Conservation (phyloP, 306 rosid species). For the Argentina anserina region DNA sequence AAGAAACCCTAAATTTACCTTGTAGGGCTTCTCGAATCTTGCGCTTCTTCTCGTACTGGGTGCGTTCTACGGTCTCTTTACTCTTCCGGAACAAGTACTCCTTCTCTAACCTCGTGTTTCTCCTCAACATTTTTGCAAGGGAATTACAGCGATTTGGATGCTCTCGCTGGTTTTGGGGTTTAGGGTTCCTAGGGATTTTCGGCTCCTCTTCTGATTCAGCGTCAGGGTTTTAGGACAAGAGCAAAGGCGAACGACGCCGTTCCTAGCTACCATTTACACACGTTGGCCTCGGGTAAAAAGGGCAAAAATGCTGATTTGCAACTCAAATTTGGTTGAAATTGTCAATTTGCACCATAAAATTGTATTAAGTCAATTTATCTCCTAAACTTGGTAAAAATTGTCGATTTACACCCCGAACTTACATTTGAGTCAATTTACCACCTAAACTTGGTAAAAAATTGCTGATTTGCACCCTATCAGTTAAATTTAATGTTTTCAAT, state of each 20-base stretch:
- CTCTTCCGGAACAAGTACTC: constrained; percentile 83
- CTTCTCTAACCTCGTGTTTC: constrained; percentile 59
- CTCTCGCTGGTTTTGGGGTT: background rate
- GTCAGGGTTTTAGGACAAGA: background rate
- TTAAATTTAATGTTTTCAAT: no score
- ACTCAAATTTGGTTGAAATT: no score
- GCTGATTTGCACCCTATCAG: no score
- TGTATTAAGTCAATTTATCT: no score
- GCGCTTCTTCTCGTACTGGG: constrained; percentile 81
- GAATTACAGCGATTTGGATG: background rate
- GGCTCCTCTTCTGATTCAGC: background rate
- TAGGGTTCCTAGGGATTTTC: no score
- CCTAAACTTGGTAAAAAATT: no score
- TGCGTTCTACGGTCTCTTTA: constrained; percentile 74
- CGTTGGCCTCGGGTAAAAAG: no score
- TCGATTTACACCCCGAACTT: no score
- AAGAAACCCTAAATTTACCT: constrained; percentile 36
- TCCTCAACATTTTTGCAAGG: constrained; percentile 48
- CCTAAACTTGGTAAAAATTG: no score
- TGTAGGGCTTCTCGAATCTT: constrained; percentile 70
- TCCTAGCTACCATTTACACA: background rate
- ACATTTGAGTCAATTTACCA: no score
- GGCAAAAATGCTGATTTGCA: no score
- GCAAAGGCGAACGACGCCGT: background rate
- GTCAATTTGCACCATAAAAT: no score